Evolutionary conservation across 257 asterid species (phyloP), one percentile per base, ranked within the genome.

Genomic region (Apocynum venetum): DNA sequence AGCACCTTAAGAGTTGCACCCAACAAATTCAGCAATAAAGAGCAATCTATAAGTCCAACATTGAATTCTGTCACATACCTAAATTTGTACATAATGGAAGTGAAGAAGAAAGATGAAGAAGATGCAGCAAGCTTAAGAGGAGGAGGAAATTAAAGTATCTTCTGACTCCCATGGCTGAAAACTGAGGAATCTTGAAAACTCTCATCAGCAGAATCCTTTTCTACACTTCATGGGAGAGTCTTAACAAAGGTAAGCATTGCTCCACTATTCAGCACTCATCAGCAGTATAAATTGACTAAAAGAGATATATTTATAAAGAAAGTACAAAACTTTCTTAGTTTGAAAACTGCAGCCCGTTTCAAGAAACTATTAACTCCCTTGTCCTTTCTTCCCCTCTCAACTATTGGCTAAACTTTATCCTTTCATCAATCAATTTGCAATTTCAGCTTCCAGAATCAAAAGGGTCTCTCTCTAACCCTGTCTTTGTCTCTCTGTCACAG

Each of bases 51-150:
- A 36, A 72, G 14, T 53, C 47, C 61, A 49, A 11, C 74, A 79
- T 68, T 75, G 31, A 48, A 38, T 69, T 41, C 31, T 11, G 57
- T 76, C 46, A 80, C 96, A 60, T 85, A 93, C 97, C 87, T 68
- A 94, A 91, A 84, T 91, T 89, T 69, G 85, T 86, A 66, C 97
- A 92, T 6, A 87, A 76, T 49, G 97, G 96, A 80, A 86, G 86
- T 70, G 92, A 85, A 82, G 44, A 67, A 60, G 75, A 85, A 85
- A 84, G 88, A 83, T 74, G 86, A 82, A 88, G 86, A 79, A 89
- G 80, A 84, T 82, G 83, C 82, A 93, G 83, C 85, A 89, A 80
- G 72, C 71, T 83, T 76, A 91, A 74, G 13, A 87, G 41, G 78
- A 86, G 17, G 51, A 81, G 25, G 72, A 78, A 80, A 25, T 70